These are phyloP conservation scores for Hypoxylon sp. DNA, from an alignment of 2,329 filamentous ascomycete genomes.

Conservation along the genomic window DNA sequence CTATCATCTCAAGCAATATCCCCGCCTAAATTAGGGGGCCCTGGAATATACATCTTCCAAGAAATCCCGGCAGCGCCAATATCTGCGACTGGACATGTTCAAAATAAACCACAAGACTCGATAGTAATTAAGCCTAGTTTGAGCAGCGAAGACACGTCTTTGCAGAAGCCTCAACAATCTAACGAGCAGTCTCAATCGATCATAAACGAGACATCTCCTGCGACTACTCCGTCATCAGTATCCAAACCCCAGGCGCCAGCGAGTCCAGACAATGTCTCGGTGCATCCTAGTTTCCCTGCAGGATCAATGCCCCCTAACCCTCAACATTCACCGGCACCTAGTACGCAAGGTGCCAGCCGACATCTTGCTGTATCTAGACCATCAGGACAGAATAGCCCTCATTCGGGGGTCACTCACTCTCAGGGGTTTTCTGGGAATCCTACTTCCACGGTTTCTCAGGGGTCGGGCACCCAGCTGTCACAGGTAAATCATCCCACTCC, in stretches of 20 bases:
- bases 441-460: conserved; percentile 3
- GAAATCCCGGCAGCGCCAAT: conserved; percentile 38
- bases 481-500: conserved; percentile 12
- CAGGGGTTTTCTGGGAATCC: conserved; percentile 8
- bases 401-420: neutral
- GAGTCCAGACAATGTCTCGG: conserved; percentile 28
- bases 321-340: conserved; percentile 21
- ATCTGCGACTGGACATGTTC: conserved; percentile 3
- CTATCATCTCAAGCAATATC: conserved; percentile 23
- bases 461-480: conserved; percentile 9
- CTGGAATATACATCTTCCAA: conserved; percentile 46
- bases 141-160: conserved; percentile 5
- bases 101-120: conserved; percentile 6
- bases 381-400: neutral
- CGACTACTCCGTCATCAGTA: conserved; percentile 43
- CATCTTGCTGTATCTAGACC: neutral
- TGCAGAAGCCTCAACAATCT: conserved; percentile 12
- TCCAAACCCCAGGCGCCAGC: conserved; percentile 39
- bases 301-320: conserved; percentile 5
- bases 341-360: conserved; percentile 4
- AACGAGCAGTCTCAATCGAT: conserved; percentile 7
- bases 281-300: conserved; percentile 12
- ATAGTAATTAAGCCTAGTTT: neutral
- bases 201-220: conserved; percentile 31
- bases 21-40: conserved; percentile 37